Base-by-base conservation (phyloP, 1,284 basidiomycete species). In the Ustilago bromivora region DNA sequence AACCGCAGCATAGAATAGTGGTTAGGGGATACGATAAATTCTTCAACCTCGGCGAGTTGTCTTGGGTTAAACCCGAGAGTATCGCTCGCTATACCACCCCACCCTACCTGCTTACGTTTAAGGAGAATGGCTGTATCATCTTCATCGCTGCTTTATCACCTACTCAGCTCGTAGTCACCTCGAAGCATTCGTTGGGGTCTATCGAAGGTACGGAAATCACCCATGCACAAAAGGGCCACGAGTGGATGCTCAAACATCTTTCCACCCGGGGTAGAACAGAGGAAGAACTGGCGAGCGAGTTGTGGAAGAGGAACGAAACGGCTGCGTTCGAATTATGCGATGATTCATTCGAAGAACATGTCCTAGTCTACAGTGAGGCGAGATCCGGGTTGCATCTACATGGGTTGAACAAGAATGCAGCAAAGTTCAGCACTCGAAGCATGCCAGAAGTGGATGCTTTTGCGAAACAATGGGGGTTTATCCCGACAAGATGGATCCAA, bases 51-150 rank as follows among this genome's bases (percentile, higher is more conserved):
- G 93, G 92, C 34, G 96, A 99, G 85, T 94, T 98, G 32, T 92
- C 92, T 1, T 99, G 96, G 95, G 96, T 92, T 0, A 91, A 91
- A 62, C 69, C 66, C 6, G 56, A 58, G 11, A 63, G 67, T 36
- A 67, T 79, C 58, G 12, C 81, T 67, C 86, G 88, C 6, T 90
- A 94, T 76, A 95, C 95, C 0, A 87, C 88, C 0, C 87, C 92
- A 0, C 94, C 96, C 0, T 99, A 98, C 84, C 91, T 91, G 7
- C 89, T 99, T 15, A 95, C 96, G 0, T 89, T 96, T 73, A 99
- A 99, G 87, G 95, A 94, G 1, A 99, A 99, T 76, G 97, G 96
- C 2, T 99, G 97, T 86, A 95, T 99, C 86, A 98, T 99, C 81
- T 95, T 99, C 87, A 92, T 99, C 80, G 92, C 94, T 0, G 92